Evolutionary conservation across 495 filamentous ascomycete genomes (phyloP).

Genomic region (Penicillium paradoxum): DNA sequence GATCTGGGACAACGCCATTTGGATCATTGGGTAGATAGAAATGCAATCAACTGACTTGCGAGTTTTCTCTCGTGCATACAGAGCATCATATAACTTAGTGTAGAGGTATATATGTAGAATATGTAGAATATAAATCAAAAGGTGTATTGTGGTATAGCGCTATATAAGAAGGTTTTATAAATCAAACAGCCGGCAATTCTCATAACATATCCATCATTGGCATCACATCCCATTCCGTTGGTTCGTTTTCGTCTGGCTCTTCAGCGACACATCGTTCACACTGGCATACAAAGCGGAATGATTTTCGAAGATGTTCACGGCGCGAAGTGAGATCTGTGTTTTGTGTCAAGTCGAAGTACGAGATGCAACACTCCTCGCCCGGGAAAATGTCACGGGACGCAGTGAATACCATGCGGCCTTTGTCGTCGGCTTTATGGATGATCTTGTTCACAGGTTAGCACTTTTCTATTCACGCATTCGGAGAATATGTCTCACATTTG

Average conservation of each 20-base stretch:
- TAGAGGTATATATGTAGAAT: neutral
- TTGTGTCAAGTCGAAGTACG: conserved; percentile 35
- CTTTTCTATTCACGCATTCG: neutral
- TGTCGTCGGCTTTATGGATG: conserved; percentile 32
- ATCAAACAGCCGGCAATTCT: conserved; percentile 2
- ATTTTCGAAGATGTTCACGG: conserved; percentile 25
- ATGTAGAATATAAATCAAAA: neutral
- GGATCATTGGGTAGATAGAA: neutral
- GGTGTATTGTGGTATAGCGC: neutral
- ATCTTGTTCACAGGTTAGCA: conserved; percentile 21
- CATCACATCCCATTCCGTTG: conserved; percentile 13
- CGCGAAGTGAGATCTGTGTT: conserved; percentile 19
- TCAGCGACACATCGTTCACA: conserved; percentile 32
- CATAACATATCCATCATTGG: conserved; percentile 15
- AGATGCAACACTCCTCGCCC: conserved; percentile 40
- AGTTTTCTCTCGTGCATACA: neutral
- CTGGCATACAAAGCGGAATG: conserved; percentile 32
- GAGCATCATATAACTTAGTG: neutral
- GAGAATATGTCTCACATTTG: conserved; percentile 29
- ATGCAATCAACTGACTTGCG: neutral
- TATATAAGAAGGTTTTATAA: neutral
- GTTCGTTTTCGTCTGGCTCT: conserved; percentile 15
- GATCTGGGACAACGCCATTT: neutral
- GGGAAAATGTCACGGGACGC: conserved; percentile 29
- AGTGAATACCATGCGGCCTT: conserved; percentile 36